Evolutionary conservation across 495 filamentous ascomycete genomes (phyloP).

Genomic region (Copromyces sp.): DNA sequence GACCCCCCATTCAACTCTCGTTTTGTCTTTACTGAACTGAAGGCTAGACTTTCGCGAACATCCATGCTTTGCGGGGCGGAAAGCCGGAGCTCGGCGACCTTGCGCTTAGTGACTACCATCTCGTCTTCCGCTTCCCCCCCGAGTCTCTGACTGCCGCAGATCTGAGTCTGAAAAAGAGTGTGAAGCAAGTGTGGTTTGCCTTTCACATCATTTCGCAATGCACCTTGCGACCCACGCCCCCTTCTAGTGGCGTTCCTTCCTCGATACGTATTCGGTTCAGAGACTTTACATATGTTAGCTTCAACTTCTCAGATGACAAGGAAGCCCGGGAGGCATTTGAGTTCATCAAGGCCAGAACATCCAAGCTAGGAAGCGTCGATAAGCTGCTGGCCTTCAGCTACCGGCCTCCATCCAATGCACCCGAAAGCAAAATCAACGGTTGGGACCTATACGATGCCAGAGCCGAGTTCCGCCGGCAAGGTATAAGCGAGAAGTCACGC

Average conservation of each 20-base stretch:
- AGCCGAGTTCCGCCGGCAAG: slow-evolving; percentile 71
- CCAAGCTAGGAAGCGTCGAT: slow-evolving; percentile 72
- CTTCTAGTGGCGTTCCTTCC: slow-evolving; percentile 59
- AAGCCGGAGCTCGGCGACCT: slow-evolving; percentile 33
- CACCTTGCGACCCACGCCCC: slow-evolving; percentile 58
- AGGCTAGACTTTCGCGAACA: slow-evolving; percentile 24
- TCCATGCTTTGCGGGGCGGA: slow-evolving; percentile 35
- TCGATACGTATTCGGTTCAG: slow-evolving; percentile 82
- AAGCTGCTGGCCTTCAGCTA: slow-evolving; percentile 90
- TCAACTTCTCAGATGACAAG: slow-evolving; percentile 70
- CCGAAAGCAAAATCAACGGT: slow-evolving; percentile 67
- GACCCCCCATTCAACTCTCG: neutral
- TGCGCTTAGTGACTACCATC: slow-evolving; percentile 32
- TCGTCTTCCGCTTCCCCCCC: slow-evolving; percentile 28
- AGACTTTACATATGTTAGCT: slow-evolving; percentile 86
- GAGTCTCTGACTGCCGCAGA: slow-evolving; percentile 18
- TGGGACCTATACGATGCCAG: slow-evolving; percentile 83
- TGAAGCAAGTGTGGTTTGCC: slow-evolving; percentile 77
- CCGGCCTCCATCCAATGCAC: slow-evolving; percentile 47
- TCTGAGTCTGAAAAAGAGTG: slow-evolving; percentile 31
- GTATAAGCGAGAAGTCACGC: slow-evolving; percentile 61
- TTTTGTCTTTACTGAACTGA: slow-evolving; percentile 13
- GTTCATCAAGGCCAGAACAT: slow-evolving; percentile 71
- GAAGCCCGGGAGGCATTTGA: slow-evolving; percentile 82
- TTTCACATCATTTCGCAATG: slow-evolving; percentile 83